Conservation (phyloP, 2,329 filamentous ascomycete genomes). For the Fusarium burgessii region DNA sequence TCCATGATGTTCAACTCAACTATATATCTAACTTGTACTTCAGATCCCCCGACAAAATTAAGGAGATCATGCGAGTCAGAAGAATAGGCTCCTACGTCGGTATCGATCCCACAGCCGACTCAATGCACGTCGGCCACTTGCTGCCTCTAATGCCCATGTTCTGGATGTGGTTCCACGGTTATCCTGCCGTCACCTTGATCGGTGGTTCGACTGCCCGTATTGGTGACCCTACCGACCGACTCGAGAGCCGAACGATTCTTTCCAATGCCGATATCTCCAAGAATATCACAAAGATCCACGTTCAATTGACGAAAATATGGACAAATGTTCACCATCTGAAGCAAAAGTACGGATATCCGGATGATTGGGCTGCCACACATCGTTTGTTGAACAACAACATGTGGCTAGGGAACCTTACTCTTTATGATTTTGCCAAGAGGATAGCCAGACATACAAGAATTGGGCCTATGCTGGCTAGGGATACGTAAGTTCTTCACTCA, state of each 20-base stretch:
- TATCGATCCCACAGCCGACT: slow-evolving; percentile 83
- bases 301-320: slow-evolving; percentile 80
- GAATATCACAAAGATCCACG: slow-evolving; percentile 76
- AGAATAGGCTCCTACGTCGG: slow-evolving; percentile 82
- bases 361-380: slow-evolving; percentile 73
- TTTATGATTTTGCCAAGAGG: slow-evolving; percentile 80
- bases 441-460: slow-evolving; percentile 81
- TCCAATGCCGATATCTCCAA: slow-evolving; percentile 64
- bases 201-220: slow-evolving; percentile 82
- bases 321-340: slow-evolving; percentile 76
- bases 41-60: slow-evolving; percentile 65
- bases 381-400: slow-evolving; percentile 82
- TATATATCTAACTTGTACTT: slow-evolving; percentile 8
- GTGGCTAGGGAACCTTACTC: slow-evolving; percentile 80
- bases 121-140: slow-evolving; percentile 83
- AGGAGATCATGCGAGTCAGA: slow-evolving; percentile 72
- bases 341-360: slow-evolving; percentile 71
- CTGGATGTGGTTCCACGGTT: slow-evolving; percentile 85
- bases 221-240: slow-evolving; percentile 80
- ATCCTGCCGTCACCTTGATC: slow-evolving; percentile 73
- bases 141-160: slow-evolving; percentile 86
- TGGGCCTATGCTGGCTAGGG: slow-evolving; percentile 87
- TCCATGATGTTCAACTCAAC: not conserved
- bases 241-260: slow-evolving; percentile 69
- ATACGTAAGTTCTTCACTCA: slow-evolving; percentile 73